These are phyloP conservation scores for Boeremia lycopersici DNA, from an alignment of 2,329 filamentous ascomycete genomes.

Conservation along the genomic window DNA sequence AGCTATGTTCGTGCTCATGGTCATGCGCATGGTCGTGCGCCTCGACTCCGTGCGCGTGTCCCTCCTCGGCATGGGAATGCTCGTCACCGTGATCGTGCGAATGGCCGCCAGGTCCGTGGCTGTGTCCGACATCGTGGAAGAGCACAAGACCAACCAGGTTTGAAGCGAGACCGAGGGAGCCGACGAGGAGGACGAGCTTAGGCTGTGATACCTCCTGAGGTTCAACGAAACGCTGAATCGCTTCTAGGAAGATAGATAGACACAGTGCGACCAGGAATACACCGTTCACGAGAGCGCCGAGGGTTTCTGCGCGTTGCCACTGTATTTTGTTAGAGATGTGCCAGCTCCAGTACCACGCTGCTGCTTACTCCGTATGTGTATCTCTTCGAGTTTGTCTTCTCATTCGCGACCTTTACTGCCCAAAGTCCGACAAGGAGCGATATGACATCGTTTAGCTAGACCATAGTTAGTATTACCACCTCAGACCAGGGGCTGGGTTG, in stretches of 20 bases:
- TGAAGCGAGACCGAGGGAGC: slow-evolving; percentile 81
- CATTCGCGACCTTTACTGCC: slow-evolving; percentile 89
- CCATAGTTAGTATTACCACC: background rate
- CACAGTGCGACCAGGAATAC: slow-evolving; percentile 97
- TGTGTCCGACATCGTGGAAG: slow-evolving; percentile 91
- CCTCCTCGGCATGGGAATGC: slow-evolving; percentile 57
- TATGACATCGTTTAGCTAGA: slow-evolving; percentile 91
- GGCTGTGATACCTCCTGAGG: slow-evolving; percentile 87
- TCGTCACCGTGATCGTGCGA: slow-evolving; percentile 54
- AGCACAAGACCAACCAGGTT: slow-evolving; percentile 89
- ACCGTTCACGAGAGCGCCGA: slow-evolving; percentile 95
- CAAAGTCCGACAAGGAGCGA: slow-evolving; percentile 91
- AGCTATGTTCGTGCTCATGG: slow-evolving; percentile 39
- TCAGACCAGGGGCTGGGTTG: slow-evolving; percentile 19
- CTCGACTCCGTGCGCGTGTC: slow-evolving; percentile 56
- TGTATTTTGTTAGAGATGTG: slow-evolving; percentile 46
- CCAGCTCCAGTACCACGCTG: background rate
- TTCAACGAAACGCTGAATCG: slow-evolving; percentile 88
- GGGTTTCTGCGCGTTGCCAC: slow-evolving; percentile 97
- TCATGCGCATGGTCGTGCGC: slow-evolving; percentile 47
- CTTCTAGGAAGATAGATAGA: slow-evolving; percentile 94
- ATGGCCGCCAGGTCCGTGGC: slow-evolving; percentile 66
- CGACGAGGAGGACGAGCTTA: slow-evolving; percentile 86
- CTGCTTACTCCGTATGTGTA: slow-evolving; percentile 88
- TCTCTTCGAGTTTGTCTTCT: slow-evolving; percentile 79